Percentiles rank a stretch among this genome's conserved stretches.
These are phyloP conservation scores for Termitomyces sp. DNA, from an alignment of 768 basidiomycete species.

Conservation along the genomic window DNA sequence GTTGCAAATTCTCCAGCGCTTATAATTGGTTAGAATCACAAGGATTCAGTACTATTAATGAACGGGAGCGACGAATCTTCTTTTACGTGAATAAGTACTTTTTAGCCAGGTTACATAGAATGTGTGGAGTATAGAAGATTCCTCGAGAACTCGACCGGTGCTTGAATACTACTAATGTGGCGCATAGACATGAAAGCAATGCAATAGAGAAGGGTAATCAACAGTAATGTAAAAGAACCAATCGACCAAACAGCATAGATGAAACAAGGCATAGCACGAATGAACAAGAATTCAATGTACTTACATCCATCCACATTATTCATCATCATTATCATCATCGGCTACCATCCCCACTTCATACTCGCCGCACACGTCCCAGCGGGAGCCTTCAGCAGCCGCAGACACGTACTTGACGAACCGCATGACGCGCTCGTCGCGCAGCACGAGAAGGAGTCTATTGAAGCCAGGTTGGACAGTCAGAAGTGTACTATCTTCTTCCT, in stretches of 20 bases:
- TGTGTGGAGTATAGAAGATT: background rate
- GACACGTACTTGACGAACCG: conserved; percentile 94
- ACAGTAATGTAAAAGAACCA: background rate
- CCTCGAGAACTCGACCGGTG: background rate
- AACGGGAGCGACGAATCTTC: background rate
- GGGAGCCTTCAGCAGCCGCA: conserved; percentile 80
- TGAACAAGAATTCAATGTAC: background rate
- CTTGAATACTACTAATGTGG: background rate
- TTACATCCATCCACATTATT: background rate
- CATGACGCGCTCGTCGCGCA: conserved; percentile 92
- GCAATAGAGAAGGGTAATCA: background rate
- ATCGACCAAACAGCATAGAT: background rate
- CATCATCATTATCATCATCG: conserved; percentile 35
- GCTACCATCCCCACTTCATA: conserved; percentile 84
- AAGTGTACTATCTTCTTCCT: conserved; percentile 71
- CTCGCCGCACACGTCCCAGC: conserved; percentile 93
- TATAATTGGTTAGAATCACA: background rate
- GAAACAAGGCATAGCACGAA: background rate
- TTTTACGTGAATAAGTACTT: background rate
- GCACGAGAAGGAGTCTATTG: conserved; percentile 82
- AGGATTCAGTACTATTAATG: background rate
- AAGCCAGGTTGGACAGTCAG: conserved; percentile 86
- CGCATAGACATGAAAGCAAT: background rate
- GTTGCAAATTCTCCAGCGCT: background rate
- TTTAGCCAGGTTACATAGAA: background rate